Percentiles rank a stretch among this genome's conserved stretches.
Conservation (phyloP, 1,284 basidiomycete genomes). For the Blastosporella zonata region DNA sequence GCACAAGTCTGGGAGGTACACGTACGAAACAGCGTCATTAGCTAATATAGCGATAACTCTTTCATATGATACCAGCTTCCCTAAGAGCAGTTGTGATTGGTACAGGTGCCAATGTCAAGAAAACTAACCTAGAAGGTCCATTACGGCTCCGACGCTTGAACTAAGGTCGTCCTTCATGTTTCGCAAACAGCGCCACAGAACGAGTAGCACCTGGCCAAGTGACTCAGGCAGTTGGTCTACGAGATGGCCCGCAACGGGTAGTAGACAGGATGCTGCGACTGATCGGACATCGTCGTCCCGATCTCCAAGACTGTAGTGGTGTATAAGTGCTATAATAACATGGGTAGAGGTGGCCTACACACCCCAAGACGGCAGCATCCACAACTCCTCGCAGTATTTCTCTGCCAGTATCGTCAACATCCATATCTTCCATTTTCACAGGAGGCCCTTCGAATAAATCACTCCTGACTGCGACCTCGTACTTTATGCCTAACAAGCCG, state of each 20-base stretch:
- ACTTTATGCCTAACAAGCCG: constrained; percentile 94
- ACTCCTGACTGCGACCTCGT: constrained; percentile 91
- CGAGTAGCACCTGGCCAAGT: constrained; percentile 72
- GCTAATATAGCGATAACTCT: constrained; percentile 77
- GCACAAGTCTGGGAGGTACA: constrained; percentile 18
- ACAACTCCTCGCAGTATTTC: constrained; percentile 75
- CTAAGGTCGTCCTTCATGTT: constrained; percentile 97
- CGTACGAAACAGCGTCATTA: constrained; percentile 65
- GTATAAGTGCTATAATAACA: constrained; percentile 16
- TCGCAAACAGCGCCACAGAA: constrained; percentile 88
- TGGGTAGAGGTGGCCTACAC: constrained; percentile 25
- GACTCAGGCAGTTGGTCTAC: constrained; percentile 76
- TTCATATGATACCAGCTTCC: constrained; percentile 80
- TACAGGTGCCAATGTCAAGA: constrained; percentile 9
- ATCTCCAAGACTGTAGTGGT: constrained; percentile 70
- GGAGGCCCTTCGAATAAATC: constrained; percentile 66
- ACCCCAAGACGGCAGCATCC: constrained; percentile 87
- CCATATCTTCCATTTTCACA: constrained; percentile 32
- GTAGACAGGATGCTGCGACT: constrained; percentile 89
- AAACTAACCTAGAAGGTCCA: constrained; percentile 85
- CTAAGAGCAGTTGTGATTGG: constrained; percentile 34
- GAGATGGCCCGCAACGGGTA: constrained; percentile 82
- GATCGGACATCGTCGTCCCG: constrained; percentile 96
- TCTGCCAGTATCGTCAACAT: constrained; percentile 38
- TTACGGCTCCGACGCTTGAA: constrained; percentile 94